Evolutionary conservation across 805 yeast genomes (phyloP).

Genomic region (Saccharomycopsis fermentans): DNA sequence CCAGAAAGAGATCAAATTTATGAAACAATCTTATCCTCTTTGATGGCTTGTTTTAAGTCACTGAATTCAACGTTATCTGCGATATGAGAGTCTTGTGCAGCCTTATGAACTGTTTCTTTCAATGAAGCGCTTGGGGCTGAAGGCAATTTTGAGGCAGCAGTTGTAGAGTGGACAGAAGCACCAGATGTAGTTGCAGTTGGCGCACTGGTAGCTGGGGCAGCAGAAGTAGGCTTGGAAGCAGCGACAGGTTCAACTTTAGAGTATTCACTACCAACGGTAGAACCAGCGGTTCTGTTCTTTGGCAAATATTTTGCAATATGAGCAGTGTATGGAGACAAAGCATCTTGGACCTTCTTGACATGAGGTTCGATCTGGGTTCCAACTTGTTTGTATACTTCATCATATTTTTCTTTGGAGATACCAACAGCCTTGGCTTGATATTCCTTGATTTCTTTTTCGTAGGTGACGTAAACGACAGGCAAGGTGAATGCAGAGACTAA

Average conservation of each 20-base stretch:
- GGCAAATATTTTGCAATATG: conserved; percentile 38
- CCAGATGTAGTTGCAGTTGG: conserved; percentile 21
- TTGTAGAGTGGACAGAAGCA: conserved; percentile 5
- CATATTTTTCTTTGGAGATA: conserved; percentile 34
- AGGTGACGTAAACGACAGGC: conserved; percentile 64
- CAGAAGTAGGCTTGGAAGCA: background rate
- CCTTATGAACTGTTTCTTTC: background rate
- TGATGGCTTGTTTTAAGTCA: conserved; percentile 24
- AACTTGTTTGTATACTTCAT: conserved; percentile 25
- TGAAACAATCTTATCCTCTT: conserved; percentile 9
- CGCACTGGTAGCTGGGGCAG: conserved; percentile 3
- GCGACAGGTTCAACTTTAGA: conserved; percentile 16
- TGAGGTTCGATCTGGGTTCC: conserved; percentile 48
- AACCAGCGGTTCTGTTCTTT: conserved; percentile 56
- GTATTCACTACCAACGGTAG: conserved; percentile 41
- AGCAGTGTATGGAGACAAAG: conserved; percentile 57
- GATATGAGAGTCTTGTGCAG: conserved; percentile 21
- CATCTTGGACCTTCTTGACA: conserved; percentile 43
- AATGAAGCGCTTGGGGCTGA: conserved; percentile 11
- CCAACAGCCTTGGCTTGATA: conserved; percentile 38
- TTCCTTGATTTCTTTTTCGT: conserved; percentile 66
- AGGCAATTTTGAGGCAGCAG: conserved; percentile 15
- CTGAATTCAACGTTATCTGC: conserved; percentile 21
- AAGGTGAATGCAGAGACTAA: conserved; percentile 58
- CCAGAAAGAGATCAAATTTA: background rate